phyloP scores from a whole-genome alignment of 2,329 filamentous ascomycete species.

The Pyrenophora tritici-repentis region DNA sequence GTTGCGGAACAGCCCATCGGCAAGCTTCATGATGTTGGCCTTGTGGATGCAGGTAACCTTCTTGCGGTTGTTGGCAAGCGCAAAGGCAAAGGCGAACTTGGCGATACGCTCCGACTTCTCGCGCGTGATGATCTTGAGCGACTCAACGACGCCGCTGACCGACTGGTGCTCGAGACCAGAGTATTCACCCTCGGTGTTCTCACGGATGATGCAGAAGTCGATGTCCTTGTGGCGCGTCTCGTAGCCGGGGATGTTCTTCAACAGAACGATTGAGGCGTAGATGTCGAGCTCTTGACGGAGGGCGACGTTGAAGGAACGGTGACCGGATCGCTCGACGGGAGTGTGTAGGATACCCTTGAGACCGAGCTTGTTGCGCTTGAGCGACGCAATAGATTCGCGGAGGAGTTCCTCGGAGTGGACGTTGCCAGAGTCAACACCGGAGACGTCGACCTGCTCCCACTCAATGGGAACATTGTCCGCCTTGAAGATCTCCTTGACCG shows the following conservation, averaged over 20 bases:
- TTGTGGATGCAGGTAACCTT: constrained; percentile 99
- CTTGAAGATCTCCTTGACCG: constrained; percentile 99
- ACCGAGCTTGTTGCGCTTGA: constrained; percentile 98
- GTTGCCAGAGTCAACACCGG: constrained; percentile 81
- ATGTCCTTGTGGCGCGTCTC: constrained; percentile 95
- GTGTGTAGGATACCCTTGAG: constrained; percentile 99
- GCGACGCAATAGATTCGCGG: constrained; percentile 90
- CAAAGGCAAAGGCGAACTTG: constrained; percentile 98
- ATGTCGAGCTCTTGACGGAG: constrained; percentile 99
- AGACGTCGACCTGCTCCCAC: constrained; percentile 98
- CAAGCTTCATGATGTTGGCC: constrained; percentile 99
- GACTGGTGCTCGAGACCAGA: constrained; percentile 98
- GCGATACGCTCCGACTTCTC: constrained; percentile 99
- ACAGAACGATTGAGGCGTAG: constrained; percentile 94
- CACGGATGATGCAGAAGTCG: constrained; percentile 98
- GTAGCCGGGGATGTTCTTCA: constrained; percentile 99
- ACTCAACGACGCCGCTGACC: constrained; percentile 94
- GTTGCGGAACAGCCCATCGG: constrained; percentile 97
- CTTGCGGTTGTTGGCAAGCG: constrained; percentile 97
- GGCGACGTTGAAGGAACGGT: constrained; percentile 99
- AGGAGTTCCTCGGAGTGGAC: constrained; percentile 94
- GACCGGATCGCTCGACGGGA: constrained; percentile 91
- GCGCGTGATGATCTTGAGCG: constrained; percentile 99
- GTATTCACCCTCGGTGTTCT: constrained; percentile 99
- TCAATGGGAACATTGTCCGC: constrained; percentile 98